Conservation (phyloP, 495 filamentous ascomycete genomes). For the Tuber calosporum region DNA sequence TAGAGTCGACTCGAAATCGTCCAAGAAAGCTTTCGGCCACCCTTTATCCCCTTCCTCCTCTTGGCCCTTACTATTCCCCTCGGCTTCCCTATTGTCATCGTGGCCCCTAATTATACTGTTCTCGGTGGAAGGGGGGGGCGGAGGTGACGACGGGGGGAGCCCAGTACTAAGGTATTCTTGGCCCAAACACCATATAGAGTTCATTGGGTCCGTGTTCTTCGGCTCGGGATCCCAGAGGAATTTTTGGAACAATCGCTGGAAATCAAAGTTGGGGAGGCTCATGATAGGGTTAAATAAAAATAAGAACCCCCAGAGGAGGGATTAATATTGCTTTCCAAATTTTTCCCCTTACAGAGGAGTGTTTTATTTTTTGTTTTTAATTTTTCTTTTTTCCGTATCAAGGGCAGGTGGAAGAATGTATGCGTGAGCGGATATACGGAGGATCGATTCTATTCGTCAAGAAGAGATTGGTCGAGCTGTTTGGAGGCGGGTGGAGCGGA, state of each 20-base stretch:
- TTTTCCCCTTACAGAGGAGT: neutral
- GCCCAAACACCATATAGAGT: conserved; percentile 84
- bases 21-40: conserved; percentile 81
- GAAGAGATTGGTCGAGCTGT: neutral
- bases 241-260: conserved; percentile 78
- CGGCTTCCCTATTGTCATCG: neutral
- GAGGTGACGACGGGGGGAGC: conserved; percentile 23
- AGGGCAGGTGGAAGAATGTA: neutral
- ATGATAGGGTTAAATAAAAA: neutral
- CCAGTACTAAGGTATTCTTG: conserved; percentile 54
- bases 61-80: conserved; percentile 6
- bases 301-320: neutral
- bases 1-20: conserved; percentile 85
- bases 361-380: neutral
- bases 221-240: conserved; percentile 89
- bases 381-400: neutral
- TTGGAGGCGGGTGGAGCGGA: conserved; percentile 8
- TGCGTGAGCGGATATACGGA: neutral
- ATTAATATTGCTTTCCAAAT: conserved; percentile 5
- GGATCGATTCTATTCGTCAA: conserved; percentile 4
- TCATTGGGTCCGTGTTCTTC: conserved; percentile 64
- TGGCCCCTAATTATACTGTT: conserved; percentile 25
- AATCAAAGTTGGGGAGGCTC: conserved; percentile 34
- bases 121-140: conserved; percentile 24
- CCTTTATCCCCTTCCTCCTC: conserved; percentile 32